These are phyloP conservation scores for Kodamaea lidongshanica DNA, from an alignment of 805 yeast species.

Conservation along the genomic window DNA sequence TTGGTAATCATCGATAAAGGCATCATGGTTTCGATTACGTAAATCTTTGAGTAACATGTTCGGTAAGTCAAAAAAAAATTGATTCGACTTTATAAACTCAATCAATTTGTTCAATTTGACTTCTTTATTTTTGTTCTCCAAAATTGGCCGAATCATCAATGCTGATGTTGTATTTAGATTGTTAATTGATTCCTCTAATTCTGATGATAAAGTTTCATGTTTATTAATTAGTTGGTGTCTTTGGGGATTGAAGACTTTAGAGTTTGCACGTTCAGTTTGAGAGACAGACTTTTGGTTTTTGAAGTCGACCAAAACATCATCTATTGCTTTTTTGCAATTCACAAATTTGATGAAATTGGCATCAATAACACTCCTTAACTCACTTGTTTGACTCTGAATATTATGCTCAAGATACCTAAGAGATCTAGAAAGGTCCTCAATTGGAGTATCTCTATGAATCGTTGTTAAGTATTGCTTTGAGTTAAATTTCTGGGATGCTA, in stretches of 20 bases:
- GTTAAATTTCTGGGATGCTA: slow-evolving; percentile 31
- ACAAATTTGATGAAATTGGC: slow-evolving; percentile 32
- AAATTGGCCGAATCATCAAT: slow-evolving; percentile 36
- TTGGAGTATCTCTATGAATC: slow-evolving; percentile 32
- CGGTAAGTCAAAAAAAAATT: slow-evolving; percentile 35
- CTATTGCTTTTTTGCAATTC: slow-evolving; percentile 34
- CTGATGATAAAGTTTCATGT: slow-evolving; percentile 25
- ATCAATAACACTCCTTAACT: slow-evolving; percentile 32
- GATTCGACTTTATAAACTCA: slow-evolving; percentile 28
- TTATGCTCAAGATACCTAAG: slow-evolving; percentile 27
- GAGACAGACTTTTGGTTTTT: slow-evolving; percentile 28
- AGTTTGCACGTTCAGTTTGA: slow-evolving; percentile 29
- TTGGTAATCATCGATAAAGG: slow-evolving; percentile 31
- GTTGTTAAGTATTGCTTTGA: slow-evolving; percentile 31
- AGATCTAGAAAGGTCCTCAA: slow-evolving; percentile 26
- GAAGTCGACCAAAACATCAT: slow-evolving; percentile 30
- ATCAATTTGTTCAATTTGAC: slow-evolving; percentile 27
- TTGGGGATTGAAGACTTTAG: slow-evolving; percentile 34
- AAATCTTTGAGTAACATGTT: slow-evolving; percentile 23
- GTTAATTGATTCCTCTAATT: slow-evolving; percentile 34
- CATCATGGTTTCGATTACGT: slow-evolving; percentile 27
- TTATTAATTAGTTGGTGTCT: slow-evolving; percentile 13
- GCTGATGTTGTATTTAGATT: slow-evolving; percentile 32
- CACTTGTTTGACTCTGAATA: slow-evolving; percentile 30
- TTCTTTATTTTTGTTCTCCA: slow-evolving; percentile 33